Base-by-base conservation (phyloP, 345 rosid species). In the Leavenworthia alabamica region DNA sequence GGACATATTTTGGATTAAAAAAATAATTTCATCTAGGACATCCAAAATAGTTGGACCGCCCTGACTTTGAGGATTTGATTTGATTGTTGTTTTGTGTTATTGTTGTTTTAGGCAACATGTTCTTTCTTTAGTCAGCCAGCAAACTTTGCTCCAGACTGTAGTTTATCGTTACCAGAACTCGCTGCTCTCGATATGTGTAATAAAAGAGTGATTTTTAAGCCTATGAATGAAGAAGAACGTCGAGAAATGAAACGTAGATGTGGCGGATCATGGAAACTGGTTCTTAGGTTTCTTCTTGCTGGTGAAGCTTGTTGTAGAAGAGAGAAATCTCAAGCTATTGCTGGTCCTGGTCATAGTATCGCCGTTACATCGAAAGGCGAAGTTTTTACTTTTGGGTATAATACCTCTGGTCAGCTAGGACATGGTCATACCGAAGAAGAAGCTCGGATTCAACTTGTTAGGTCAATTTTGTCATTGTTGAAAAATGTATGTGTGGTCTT, bases 41-140 rank as follows among this genome's bases (percentile, higher is more conserved):
- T n/a, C n/a, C n/a, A n/a, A n/a, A n/a, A n/a, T n/a, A n/a, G n/a
- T n/a, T n/a, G n/a, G n/a, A n/a, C n/a, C n/a, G n/a, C n/a, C n/a
- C n/a, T n/a, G n/a, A n/a, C n/a, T n/a, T 48, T 44, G 4, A 70
- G 87, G 73, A 82, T 79, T 67, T 71, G 43, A 64, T 56, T 55
- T 58, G 64, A 39, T 40, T 45, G 22, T 70, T 48, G 8, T 13
- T 56, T n/a, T n/a, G n/a, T n/a, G 23, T 39, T 52, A 54, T 64
- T 65, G 50, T 28, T 36, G 42, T 67, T 77, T 46, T 95, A 93
- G 99, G 97, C 88, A 68, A 85, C 99, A 67, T 87, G 99, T 44
- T 81, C 82, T 26, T 93, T 89, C 88, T 93, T 93, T 73, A 86
- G 97, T 82, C 94, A 81, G 83, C 97, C 96, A 31, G 99, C 97